phyloP scores from a whole-genome alignment of 139 green algal genomes.

The Asterochloris sp. region DNA sequence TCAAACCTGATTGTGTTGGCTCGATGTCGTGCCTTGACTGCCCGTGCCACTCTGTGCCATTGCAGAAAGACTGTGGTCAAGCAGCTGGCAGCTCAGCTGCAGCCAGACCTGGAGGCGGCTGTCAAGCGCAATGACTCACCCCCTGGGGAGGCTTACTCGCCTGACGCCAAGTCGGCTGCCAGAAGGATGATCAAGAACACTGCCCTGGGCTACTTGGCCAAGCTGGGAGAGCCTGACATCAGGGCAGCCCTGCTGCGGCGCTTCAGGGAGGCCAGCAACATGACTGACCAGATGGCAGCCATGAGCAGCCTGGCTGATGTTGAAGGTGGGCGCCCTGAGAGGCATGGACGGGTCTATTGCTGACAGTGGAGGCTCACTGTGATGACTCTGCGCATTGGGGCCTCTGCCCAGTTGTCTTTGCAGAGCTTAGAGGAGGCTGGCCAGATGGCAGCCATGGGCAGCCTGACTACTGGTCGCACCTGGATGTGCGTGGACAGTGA shows the following conservation, averaged over 20 bases:
- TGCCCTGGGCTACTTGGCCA: conserved; percentile 68
- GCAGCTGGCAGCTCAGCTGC: conserved; percentile 66
- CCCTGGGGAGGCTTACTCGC: conserved; percentile 51
- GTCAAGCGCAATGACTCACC: conserved; percentile 61
- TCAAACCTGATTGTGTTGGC: conserved; percentile 22
- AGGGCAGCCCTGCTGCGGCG: conserved; percentile 53
- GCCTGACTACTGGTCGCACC: too few relatives aligned
- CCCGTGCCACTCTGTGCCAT: not conserved
- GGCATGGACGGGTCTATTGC: too few relatives aligned
- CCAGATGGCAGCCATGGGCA: too few relatives aligned
- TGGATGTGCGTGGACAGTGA: too few relatives aligned
- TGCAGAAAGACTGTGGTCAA: conserved; percentile 55
- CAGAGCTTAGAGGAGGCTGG: too few relatives aligned
- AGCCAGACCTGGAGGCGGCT: conserved; percentile 65
- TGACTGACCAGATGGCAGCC: conserved; percentile 93
- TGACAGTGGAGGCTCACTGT: too few relatives aligned
- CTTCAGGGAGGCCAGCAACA: conserved; percentile 84
- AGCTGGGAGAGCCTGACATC: conserved; percentile 62
- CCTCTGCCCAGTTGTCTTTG: too few relatives aligned
- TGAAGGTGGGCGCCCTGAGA: not conserved
- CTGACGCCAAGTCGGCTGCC: conserved; percentile 43
- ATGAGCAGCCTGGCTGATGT: conserved; percentile 62
- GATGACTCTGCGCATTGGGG: too few relatives aligned
- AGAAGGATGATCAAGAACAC: conserved; percentile 82
- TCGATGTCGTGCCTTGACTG: too few relatives aligned